Percentiles rank a stretch among this genome's conserved stretches.
These are phyloP conservation scores for Amanita molliuscula DNA, from an alignment of 768 basidiomycete species.

Conservation along the genomic window DNA sequence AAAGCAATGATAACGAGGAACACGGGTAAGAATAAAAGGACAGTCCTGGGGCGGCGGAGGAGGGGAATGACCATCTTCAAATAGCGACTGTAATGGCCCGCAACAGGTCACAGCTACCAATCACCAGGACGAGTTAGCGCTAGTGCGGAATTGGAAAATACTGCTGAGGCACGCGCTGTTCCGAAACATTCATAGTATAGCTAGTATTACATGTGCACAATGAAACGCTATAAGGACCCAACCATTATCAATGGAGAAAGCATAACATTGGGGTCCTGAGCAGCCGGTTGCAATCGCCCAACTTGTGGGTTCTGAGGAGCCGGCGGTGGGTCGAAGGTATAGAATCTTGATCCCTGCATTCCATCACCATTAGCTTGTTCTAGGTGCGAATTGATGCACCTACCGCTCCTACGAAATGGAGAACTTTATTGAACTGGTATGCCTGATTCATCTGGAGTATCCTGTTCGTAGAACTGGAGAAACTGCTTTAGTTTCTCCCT, in stretches of 20 bases:
- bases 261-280: neutral
- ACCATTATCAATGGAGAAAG: neutral
- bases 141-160: too few relatives aligned
- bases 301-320: neutral
- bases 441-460: neutral
- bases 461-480: neutral
- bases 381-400: too few relatives aligned
- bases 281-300: neutral
- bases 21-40: conserved; percentile 22
- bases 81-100: conserved; percentile 3
- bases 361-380: neutral
- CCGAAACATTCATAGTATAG: too few relatives aligned
- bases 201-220: too few relatives aligned
- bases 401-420: neutral
- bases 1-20: conserved; percentile 19
- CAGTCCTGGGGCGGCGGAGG: conserved; percentile 19
- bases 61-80: conserved; percentile 10
- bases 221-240: too few relatives aligned
- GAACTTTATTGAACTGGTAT: neutral
- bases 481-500: neutral
- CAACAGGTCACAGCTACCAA: neutral
- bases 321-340: neutral
- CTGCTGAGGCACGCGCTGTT: too few relatives aligned
- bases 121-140: conserved; percentile 2
- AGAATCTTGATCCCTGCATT: neutral